These are phyloP conservation scores for Alternaria brassicae DNA, from an alignment of 2,329 filamentous ascomycete genomes.

Conservation along the genomic window DNA sequence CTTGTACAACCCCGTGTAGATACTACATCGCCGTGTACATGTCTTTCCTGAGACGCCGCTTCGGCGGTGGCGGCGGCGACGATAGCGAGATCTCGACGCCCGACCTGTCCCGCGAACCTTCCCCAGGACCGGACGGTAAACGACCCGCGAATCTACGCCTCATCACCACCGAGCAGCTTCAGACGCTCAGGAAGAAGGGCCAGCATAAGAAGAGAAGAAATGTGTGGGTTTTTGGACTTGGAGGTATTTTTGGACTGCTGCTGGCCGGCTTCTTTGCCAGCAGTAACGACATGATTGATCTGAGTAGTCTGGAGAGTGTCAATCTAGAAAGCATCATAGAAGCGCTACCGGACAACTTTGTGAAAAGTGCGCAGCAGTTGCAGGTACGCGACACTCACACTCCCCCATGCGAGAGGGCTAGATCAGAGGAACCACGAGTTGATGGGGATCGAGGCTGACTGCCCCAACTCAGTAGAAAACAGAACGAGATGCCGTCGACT, in stretches of 20 bases:
- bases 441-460: conserved; percentile 30
- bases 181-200: conserved; percentile 55
- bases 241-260: conserved; percentile 89
- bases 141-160: conserved; percentile 57
- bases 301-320: conserved; percentile 73
- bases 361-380: conserved; percentile 85
- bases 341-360: conserved; percentile 82
- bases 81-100: conserved; percentile 31
- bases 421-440: background rate
- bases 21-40: conserved; percentile 24
- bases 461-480: conserved; percentile 65
- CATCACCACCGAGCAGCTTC: conserved; percentile 60
- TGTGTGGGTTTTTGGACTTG: conserved; percentile 84
- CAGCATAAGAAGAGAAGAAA: conserved; percentile 70
- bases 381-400: conserved; percentile 64
- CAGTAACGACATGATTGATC: conserved; percentile 85
- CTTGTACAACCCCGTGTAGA: background rate
- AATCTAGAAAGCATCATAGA: conserved; percentile 88
- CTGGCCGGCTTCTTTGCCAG: conserved; percentile 88
- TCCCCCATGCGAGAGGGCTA: background rate
- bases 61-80: conserved; percentile 33
- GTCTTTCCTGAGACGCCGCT: conserved; percentile 50
- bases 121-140: conserved; percentile 44
- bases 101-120: conserved; percentile 49
- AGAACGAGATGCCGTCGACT: conserved; percentile 86